Conservation (phyloP, 2,329 filamentous ascomycete species). For the Podosphaera fusca region DNA sequence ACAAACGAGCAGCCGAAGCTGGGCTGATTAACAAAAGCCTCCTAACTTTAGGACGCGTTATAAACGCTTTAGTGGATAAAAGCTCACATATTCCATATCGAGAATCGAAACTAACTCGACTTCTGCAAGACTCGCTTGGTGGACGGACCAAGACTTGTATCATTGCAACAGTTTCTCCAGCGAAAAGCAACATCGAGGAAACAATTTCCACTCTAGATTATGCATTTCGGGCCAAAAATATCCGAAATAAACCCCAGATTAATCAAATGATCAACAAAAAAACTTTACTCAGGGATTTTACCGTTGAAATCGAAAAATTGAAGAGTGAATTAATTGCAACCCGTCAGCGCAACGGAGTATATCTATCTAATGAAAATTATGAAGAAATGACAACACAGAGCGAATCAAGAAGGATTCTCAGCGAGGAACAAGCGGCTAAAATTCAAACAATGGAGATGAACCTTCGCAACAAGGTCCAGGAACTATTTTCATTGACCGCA, state of each 20-base stretch:
- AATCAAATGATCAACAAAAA: conserved; percentile 87
- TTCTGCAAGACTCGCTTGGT: conserved; percentile 89
- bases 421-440: conserved; percentile 77
- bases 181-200: conserved; percentile 87
- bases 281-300: conserved; percentile 74
- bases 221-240: conserved; percentile 94
- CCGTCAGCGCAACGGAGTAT: conserved; percentile 82
- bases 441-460: conserved; percentile 84
- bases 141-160: conserved; percentile 96
- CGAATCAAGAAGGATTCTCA: conserved; percentile 74
- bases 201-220: conserved; percentile 97
- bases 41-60: conserved; percentile 81
- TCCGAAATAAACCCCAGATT: conserved; percentile 89
- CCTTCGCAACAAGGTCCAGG: conserved; percentile 78
- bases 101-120: conserved; percentile 84
- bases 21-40: conserved; percentile 96
- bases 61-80: conserved; percentile 87
- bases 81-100: conserved; percentile 72
- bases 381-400: conserved; percentile 82
- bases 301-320: conserved; percentile 76
- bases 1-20: conserved; percentile 88
- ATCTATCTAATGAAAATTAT: conserved; percentile 68
- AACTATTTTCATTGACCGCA: conserved; percentile 66
- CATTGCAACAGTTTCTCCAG: conserved; percentile 86
- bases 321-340: conserved; percentile 88